A percentile compares a stretch with the other conserved stretches of the same genome.
phyloP scores from a whole-genome alignment of 176 grass and related monocot species.

The Carex myosuroides region DNA sequence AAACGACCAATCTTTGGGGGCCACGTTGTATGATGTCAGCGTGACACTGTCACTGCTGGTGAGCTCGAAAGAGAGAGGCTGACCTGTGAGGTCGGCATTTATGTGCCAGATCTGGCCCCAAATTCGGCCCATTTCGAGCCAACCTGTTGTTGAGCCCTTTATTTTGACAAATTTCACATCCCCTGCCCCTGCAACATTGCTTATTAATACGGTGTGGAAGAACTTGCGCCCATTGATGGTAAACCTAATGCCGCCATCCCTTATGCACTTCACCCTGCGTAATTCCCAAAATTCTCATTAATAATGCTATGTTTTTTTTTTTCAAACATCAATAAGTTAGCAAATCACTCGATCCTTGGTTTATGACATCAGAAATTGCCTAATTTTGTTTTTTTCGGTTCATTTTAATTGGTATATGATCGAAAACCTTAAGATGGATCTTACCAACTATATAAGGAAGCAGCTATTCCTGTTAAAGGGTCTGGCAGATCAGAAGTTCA shows the following conservation, averaged over 20 bases:
- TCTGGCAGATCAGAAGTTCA: neutral
- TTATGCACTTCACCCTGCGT: conserved; percentile 76
- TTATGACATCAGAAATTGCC: too few species aligned
- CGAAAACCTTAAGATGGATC: neutral
- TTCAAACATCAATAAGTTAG: neutral
- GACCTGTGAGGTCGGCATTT: conserved; percentile 57
- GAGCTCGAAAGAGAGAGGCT: conserved; percentile 90
- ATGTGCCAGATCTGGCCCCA: conserved; percentile 99
- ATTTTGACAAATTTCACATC: conserved; percentile 79
- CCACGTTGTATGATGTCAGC: conserved; percentile 59
- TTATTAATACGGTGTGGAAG: conserved; percentile 74
- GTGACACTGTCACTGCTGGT: conserved; percentile 60
- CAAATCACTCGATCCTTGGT: neutral
- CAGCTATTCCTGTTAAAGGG: neutral
- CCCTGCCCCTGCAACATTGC: conserved; percentile 82
- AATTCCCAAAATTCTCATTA: conserved; percentile 11
- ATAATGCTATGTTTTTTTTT: neutral
- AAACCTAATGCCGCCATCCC: conserved; percentile 71
- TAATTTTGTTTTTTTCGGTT: neutral
- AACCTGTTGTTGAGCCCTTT: conserved; percentile 72
- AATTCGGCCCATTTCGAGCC: conserved; percentile 84
- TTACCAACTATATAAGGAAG: neutral
- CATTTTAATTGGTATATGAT: neutral
- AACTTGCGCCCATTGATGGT: conserved; percentile 50
- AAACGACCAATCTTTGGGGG: conserved; percentile 74